These are phyloP conservation scores for Escallonia herrerae DNA, from an alignment of 129 eudicot genomes.

Conservation along the genomic window DNA sequence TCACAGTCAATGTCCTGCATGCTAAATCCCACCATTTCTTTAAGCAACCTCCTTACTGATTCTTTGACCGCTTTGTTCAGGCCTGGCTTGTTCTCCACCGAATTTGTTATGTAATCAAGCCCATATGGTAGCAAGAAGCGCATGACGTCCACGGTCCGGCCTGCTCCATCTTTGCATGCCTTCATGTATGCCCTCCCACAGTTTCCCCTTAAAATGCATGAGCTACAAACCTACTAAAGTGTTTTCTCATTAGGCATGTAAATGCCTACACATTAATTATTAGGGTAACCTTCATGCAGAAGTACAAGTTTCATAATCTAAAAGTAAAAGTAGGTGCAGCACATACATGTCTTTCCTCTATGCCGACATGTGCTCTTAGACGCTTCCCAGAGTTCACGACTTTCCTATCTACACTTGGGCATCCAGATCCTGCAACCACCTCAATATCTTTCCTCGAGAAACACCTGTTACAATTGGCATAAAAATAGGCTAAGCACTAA, in stretches of 20 bases:
- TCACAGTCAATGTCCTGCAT: conserved; percentile 18
- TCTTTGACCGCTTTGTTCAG: conserved; percentile 41
- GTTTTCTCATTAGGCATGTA: too few relatives aligned
- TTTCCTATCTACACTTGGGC: conserved; percentile 73
- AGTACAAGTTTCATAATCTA: background rate
- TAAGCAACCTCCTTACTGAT: conserved; percentile 53
- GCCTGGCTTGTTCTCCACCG: conserved; percentile 33
- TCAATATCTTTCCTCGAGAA: conserved; percentile 45
- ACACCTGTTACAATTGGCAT: conserved; percentile 26
- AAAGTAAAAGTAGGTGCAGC: background rate
- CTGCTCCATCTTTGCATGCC: conserved; percentile 51
- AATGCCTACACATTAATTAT: background rate
- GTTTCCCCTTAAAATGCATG: conserved; percentile 68
- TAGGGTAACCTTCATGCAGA: background rate
- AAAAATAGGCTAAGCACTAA: conserved; percentile 7
- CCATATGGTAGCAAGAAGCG: conserved; percentile 56
- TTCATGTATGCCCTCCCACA: conserved; percentile 68
- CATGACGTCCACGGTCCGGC: conserved; percentile 73
- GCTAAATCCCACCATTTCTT: conserved; percentile 46
- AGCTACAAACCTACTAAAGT: conserved; percentile 68
- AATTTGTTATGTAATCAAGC: conserved; percentile 34
- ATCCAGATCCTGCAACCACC: conserved; percentile 61
- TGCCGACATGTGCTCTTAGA: conserved; percentile 51
- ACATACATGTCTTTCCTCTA: conserved; percentile 79
- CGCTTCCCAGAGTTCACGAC: conserved; percentile 91